A percentile compares a stretch with the other conserved stretches of the same genome.
Evolutionary conservation across 2,329 filamentous ascomycete species (phyloP).

Genomic region (Domatiomyces catenatus): DNA sequence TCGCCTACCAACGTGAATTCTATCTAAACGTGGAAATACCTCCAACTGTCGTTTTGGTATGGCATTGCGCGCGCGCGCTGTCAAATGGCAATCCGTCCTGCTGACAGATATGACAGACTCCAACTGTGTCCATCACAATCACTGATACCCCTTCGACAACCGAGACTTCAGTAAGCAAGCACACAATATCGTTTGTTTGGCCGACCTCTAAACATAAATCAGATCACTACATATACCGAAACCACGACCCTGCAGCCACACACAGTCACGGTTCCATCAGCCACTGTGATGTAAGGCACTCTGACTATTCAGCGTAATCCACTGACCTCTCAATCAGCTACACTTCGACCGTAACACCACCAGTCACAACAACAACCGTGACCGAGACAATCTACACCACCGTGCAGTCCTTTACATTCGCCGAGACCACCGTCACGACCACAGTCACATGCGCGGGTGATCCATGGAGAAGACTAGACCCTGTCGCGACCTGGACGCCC

Average conservation of each 20-base stretch:
- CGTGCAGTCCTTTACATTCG: conserved; percentile 7
- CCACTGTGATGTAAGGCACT: conserved; percentile 1
- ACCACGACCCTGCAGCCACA: conserved; percentile 6
- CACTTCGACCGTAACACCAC: conserved; percentile 6
- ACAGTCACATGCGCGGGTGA: conserved; percentile 4
- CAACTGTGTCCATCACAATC: conserved; percentile 11
- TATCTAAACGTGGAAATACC: conserved; percentile 12
- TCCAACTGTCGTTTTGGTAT: conserved; percentile 4
- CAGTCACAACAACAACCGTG: conserved; percentile 6
- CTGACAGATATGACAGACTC: conserved; percentile 1
- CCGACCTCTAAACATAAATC: conserved; percentile 1
- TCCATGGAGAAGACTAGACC: conserved; percentile 7
- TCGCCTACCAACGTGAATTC: conserved; percentile 14
- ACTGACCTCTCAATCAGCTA: neutral
- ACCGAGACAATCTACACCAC: conserved; percentile 9
- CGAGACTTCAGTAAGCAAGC: neutral
- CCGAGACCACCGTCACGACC: conserved; percentile 9
- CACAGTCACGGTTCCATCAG: conserved; percentile 10
- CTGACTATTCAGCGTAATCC: neutral
- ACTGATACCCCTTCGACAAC: conserved; percentile 6
- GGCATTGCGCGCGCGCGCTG: neutral
- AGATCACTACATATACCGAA: conserved; percentile 8
- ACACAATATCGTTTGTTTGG: neutral
- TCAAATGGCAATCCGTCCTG: neutral
- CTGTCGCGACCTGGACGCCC: conserved; percentile 9